These are phyloP conservation scores for Penicillium crystallinum DNA, from an alignment of 495 filamentous ascomycete genomes.

Conservation along the genomic window DNA sequence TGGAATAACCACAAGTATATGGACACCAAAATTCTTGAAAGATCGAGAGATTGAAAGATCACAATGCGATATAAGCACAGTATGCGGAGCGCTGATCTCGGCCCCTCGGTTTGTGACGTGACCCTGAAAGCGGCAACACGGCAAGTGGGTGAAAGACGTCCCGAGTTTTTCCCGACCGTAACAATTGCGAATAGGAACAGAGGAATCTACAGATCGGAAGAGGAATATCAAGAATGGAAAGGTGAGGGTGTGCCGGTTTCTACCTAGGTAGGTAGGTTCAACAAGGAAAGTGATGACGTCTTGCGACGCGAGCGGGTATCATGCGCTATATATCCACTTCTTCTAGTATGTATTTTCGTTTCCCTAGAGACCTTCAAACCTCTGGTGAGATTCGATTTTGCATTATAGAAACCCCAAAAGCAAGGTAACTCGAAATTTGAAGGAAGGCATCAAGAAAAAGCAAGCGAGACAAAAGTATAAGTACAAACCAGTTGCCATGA, in stretches of 20 bases:
- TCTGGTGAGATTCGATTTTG: too few relatives aligned
- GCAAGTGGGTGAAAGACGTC: not conserved
- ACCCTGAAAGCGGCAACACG: constrained; percentile 10
- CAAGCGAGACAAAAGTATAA: too few relatives aligned
- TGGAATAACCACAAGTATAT: not conserved
- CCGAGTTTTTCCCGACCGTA: constrained; percentile 11
- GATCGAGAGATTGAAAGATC: not conserved
- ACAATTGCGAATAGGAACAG: not conserved
- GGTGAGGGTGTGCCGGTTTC: not conserved
- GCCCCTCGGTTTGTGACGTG: constrained; percentile 18
- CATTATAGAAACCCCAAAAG: too few relatives aligned
- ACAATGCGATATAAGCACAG: constrained; percentile 5
- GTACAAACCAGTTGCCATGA: too few relatives aligned
- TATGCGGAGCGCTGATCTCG: constrained; percentile 8
- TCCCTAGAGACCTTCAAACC: too few relatives aligned
- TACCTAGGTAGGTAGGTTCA: too few relatives aligned
- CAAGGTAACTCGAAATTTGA: too few relatives aligned
- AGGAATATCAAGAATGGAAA: not conserved
- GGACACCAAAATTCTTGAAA: not conserved
- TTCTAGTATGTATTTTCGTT: too few relatives aligned
- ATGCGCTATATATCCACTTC: not conserved
- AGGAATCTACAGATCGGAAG: not conserved
- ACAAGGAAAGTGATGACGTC: not conserved
- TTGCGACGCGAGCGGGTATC: not conserved
- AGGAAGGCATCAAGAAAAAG: too few relatives aligned